Percentiles rank a stretch among this genome's conserved stretches.
These are phyloP conservation scores for Agaricales sp. DNA, from an alignment of 1,284 basidiomycete species.

Conservation along the genomic window DNA sequence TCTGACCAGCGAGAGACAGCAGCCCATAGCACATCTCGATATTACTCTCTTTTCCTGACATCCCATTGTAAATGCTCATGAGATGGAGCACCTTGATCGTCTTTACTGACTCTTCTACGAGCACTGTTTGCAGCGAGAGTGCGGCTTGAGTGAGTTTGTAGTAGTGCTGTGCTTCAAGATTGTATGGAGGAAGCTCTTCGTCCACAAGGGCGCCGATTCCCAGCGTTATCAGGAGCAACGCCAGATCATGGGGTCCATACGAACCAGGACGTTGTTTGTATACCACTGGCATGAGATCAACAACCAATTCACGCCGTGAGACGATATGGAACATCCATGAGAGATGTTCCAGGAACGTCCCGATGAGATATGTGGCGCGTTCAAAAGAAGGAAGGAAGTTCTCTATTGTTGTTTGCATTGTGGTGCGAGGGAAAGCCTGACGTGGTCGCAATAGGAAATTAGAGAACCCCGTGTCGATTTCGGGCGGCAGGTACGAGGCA, in stretches of 20 bases:
- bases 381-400: constrained; percentile 31
- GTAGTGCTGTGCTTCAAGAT: constrained; percentile 44
- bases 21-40: constrained; percentile 34
- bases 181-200: constrained; percentile 34
- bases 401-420: constrained; percentile 29
- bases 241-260: constrained; percentile 40
- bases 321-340: constrained; percentile 47
- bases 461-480: neutral
- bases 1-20: constrained; percentile 34
- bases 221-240: constrained; percentile 37
- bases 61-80: constrained; percentile 42
- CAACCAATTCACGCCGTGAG: constrained; percentile 30
- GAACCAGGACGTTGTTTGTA: constrained; percentile 23
- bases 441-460: constrained; percentile 30
- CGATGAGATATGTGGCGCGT: constrained; percentile 30
- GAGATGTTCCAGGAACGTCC: constrained; percentile 37
- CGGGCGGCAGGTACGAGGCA: constrained; percentile 26
- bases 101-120: constrained; percentile 30
- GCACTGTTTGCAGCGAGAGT: constrained; percentile 31
- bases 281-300: constrained; percentile 33
- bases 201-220: constrained; percentile 42
- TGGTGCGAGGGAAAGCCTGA: constrained; percentile 18
- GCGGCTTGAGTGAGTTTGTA: constrained; percentile 38
- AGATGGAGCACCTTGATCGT: constrained; percentile 40
- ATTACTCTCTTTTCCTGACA: constrained; percentile 42